Evolutionary conservation across 306 rosid species (phyloP).

Genomic region (Pyrus pyrifolia): DNA sequence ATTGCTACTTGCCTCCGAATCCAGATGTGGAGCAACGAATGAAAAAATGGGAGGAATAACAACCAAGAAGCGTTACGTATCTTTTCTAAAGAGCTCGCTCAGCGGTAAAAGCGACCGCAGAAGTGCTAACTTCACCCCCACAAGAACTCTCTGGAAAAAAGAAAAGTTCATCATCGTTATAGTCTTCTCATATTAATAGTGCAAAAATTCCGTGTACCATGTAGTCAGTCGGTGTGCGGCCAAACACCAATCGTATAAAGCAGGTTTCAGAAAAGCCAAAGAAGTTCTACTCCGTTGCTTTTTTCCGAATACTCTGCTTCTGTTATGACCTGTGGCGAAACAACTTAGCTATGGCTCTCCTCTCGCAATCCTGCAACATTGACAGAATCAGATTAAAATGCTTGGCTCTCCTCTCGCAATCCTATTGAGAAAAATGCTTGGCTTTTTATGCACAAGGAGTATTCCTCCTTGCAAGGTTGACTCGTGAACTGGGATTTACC

Average conservation of each 20-base stretch:
- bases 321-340: slow-evolving; percentile 80
- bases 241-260: slow-evolving; percentile 13
- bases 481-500: background rate
- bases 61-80: slow-evolving; percentile 16
- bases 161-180: slow-evolving; percentile 9
- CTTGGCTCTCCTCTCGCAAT: slow-evolving; percentile 81
- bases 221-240: slow-evolving; percentile 20
- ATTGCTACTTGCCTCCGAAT: slow-evolving; percentile 28
- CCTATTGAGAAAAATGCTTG: background rate
- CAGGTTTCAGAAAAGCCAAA: slow-evolving; percentile 11
- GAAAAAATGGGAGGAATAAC: slow-evolving; percentile 35
- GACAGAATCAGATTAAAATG: background rate
- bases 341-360: slow-evolving; percentile 86
- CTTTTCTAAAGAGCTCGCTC: slow-evolving; percentile 17
- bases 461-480: background rate
- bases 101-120: slow-evolving; percentile 10
- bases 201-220: slow-evolving; percentile 14
- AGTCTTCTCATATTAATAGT: slow-evolving; percentile 14
- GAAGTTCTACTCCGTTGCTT: slow-evolving; percentile 25
- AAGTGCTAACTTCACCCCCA: slow-evolving; percentile 12
- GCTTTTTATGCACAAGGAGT: background rate
- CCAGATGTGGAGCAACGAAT: slow-evolving; percentile 31
- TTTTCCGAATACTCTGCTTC: slow-evolving; percentile 30
- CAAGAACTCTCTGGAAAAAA: slow-evolving; percentile 2
- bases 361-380: slow-evolving; percentile 71